Evolutionary conservation across 2,329 filamentous ascomycete genomes (phyloP), one percentile per base, ranked within the genome.

Genomic region (Phialocephala sp.): DNA sequence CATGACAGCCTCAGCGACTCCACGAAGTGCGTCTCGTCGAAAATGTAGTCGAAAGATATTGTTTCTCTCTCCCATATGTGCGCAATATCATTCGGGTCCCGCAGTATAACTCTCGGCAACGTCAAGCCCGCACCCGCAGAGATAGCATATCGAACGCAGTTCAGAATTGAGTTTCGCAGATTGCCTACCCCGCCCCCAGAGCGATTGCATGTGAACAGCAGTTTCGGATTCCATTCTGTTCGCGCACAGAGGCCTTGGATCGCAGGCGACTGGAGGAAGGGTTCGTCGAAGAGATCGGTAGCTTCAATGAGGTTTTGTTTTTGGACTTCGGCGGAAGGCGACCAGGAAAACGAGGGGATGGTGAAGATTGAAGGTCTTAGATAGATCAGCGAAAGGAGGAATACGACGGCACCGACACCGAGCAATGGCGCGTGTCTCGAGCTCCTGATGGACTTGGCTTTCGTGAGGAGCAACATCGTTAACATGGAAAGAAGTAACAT

Each of bases 121-220:
- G 69, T 67, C 24, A 73, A 36, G 8, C 60, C 65, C 8, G 65
- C 73, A 24, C 73, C 73, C n/a, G 72, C 71, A 18, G 66, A 67
- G 57, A 75, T 75, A 22, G 71, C 66, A 65, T 74, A 74, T 8
- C 74, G 67, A 15, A 75, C 66, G 58, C 74, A 75, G 47, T 71
- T 73, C 35, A 76, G 63, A 35, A 75, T 70, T 41, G 71, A 73
- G 60, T 75, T 76, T 24, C 73, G 72, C 27, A 75, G 63, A 56
- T 74, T 75, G 9, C 73, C 72, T 14, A 76, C 65, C 8, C 74
- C 74, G 37, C 73, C 73, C n/a, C 67, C 64, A 35, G 68, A 70
- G 36, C 72, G 65, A 50, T 64, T 66, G 65, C 74, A 76, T 12
- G 71, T 73, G 60, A 75, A 72, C 8, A 71, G 60, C 15, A 73